phyloP scores from a whole-genome alignment of 768 basidiomycete species.

The Suillus discolor region DNA sequence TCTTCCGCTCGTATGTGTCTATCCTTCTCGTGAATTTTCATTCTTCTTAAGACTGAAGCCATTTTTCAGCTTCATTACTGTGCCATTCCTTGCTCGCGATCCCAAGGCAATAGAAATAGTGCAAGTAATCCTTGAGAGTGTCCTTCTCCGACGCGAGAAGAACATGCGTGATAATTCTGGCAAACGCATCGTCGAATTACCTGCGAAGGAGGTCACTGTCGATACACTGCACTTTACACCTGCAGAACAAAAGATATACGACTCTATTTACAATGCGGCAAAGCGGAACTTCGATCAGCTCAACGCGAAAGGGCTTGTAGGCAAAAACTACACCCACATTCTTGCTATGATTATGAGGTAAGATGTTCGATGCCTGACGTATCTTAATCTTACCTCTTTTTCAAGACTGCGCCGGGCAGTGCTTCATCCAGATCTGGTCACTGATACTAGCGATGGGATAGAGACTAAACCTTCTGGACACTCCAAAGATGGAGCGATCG shows the following conservation, averaged over 20 bases:
- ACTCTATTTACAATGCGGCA: slow-evolving; percentile 78
- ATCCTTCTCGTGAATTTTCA: not conserved
- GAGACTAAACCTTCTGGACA: slow-evolving; percentile 35
- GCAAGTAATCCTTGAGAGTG: slow-evolving; percentile 89
- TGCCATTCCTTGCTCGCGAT: slow-evolving; percentile 90
- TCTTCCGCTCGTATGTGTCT: slow-evolving; percentile 80
- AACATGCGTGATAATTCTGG: slow-evolving; percentile 88
- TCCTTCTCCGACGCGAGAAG: slow-evolving; percentile 90
- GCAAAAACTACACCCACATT: slow-evolving; percentile 84
- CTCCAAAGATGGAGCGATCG: slow-evolving; percentile 42
- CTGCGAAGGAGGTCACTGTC: slow-evolving; percentile 76
- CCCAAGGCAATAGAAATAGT: slow-evolving; percentile 94
- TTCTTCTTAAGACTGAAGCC: slow-evolving; percentile 7
- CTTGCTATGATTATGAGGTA: slow-evolving; percentile 95
- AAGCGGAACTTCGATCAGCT: slow-evolving; percentile 82
- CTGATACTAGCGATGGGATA: slow-evolving; percentile 50
- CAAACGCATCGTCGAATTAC: slow-evolving; percentile 85
- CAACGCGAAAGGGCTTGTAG: slow-evolving; percentile 74
- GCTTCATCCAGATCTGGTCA: slow-evolving; percentile 84
- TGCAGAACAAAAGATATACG: slow-evolving; percentile 85
- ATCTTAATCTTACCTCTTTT: slow-evolving; percentile 11
- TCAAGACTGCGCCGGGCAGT: slow-evolving; percentile 86
- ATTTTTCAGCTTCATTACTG: slow-evolving; percentile 72
- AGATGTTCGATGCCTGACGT: slow-evolving; percentile 20
- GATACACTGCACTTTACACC: slow-evolving; percentile 81